Base-by-base conservation (phyloP, 495 filamentous ascomycete species). In the Aspergillus homomorphus region DNA sequence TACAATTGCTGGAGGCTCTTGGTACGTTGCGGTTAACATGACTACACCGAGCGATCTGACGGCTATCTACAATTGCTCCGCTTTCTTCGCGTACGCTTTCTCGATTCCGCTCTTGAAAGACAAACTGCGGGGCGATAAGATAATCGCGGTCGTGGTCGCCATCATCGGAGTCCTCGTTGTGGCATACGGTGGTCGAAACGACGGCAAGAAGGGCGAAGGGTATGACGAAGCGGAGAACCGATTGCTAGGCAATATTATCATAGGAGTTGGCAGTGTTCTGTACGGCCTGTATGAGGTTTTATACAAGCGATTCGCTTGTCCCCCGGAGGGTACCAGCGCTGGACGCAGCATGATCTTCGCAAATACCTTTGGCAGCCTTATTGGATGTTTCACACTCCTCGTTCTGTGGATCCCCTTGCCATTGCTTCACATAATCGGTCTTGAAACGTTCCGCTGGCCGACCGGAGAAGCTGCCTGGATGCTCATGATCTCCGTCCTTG, bases 51-150 rank as follows among this genome's bases (percentile, higher is more conserved):
- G 86, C 62, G 94, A 98, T 66, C 76, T 98, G 54, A 98, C 94
- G 0, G 94, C 94, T 22, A 98, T 98, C 67, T 98, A 98, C 81
- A 98, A 98, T 72, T 98, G 94, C 80, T 96, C 90, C 51, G 92
- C 94, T 49, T 98, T 98, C 74, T 98, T 97, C 72, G 94, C 94
- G 28, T 98, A 98, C 68, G 93, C 87, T 10, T 98, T 98, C 66
- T 91, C 88, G 46, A 90, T 98, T 21, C 91, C 91, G 0, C 68
- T 98, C 14, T 78, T 98, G 0, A 87, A 90, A 24, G 94, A 98
- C 70, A 87, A 86, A 66, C 66, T 95, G 12, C 85, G 89, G 3
- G 69, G 84, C 21, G 89, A 89, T 68, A 98, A 97, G 75, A 82
- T 89, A 23, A 69, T 92, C 38, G 87, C 93, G 1, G 94, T 98